phyloP scores from a whole-genome alignment of 495 filamentous ascomycete genomes.

The Astrocystis sublimbata region DNA sequence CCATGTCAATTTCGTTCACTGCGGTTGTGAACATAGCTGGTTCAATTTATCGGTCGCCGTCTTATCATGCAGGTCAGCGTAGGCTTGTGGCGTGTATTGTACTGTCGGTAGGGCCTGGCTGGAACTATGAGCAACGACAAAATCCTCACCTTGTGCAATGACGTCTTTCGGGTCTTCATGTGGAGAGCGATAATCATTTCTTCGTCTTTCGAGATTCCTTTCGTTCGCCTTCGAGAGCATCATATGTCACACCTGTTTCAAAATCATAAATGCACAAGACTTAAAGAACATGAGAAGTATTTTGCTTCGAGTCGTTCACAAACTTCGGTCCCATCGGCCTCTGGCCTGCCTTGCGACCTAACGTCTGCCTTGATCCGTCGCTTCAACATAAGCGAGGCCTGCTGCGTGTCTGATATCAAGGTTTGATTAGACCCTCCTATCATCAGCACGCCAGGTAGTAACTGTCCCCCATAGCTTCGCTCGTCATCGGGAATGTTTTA shows the following conservation, averaged over 20 bases:
- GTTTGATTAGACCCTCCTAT: background rate
- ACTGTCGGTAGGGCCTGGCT: no score
- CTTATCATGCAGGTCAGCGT: background rate
- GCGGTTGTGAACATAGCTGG: conserved; percentile 14
- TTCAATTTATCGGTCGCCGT: conserved; percentile 19
- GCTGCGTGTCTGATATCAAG: conserved; percentile 13
- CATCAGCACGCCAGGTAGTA: background rate
- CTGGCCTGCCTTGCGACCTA: conserved; percentile 25
- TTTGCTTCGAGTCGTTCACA: conserved; percentile 23
- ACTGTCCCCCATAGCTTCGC: background rate
- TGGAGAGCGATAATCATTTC: background rate
- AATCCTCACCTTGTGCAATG: conserved; percentile 1
- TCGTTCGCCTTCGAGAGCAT: background rate
- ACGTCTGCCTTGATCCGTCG: conserved; percentile 29
- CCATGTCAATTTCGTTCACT: conserved; percentile 13
- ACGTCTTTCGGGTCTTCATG: background rate
- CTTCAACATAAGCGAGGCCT: conserved; percentile 19
- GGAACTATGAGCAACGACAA: background rate
- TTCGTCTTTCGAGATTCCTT: background rate
- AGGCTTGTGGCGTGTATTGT: background rate
- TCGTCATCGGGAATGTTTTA: background rate
- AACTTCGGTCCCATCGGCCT: conserved; percentile 23
- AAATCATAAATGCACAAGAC: conserved; percentile 23
- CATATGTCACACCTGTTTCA: background rate
- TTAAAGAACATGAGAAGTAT: conserved; percentile 27